Evolutionary conservation across 768 basidiomycete genomes (phyloP), one percentile per base, ranked within the genome.

Genomic region (Suillus lakei): DNA sequence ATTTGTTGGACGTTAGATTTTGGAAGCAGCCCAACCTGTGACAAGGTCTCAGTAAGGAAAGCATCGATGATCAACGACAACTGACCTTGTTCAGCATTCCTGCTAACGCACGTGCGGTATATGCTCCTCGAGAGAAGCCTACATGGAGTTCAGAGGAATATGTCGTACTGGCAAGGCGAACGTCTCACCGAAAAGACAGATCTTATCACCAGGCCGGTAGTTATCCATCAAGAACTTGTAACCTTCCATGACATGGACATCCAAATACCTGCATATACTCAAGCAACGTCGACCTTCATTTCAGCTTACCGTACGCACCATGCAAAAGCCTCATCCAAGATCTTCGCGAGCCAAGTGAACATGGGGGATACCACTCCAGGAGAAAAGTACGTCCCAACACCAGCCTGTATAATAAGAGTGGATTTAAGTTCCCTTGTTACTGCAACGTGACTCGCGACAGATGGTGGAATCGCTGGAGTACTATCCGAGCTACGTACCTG

Each of bases 151-250:
- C 6, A 79, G 65, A 30, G 26, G 5, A 12, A 30, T 72, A 8
- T 36, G 2, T 21, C 5, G 26, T 28, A 2, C 7, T 13, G 50
- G 26, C 36, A 41, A 10, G 8, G 10, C 41, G 44, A 43, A 23
- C 7, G 41, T 70, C 79, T 30, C 63, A 88, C 90, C 91, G 64
- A 92, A 92, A 26, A 93, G 75, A 70, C 88, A 92, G 38, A 93
- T 85, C 73, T 83, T 91, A 73, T 92, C 91, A 1, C 92, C 93
- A 0, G 77, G 69, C n/a, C 78, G 80, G 72, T 90, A 92, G 70
- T 90, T 93, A 66, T 90, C 83, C 92, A 94, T 93, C 61, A 94
- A 77, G 74, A 89, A 94, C 66, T 78, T 80, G 75, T 94, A 95
- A 0, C 93, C 93, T 10, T 85, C 88, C 77, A 88, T 85, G 28